phyloP scores from a whole-genome alignment of 768 basidiomycete species.

The Chalciporus chontae region DNA sequence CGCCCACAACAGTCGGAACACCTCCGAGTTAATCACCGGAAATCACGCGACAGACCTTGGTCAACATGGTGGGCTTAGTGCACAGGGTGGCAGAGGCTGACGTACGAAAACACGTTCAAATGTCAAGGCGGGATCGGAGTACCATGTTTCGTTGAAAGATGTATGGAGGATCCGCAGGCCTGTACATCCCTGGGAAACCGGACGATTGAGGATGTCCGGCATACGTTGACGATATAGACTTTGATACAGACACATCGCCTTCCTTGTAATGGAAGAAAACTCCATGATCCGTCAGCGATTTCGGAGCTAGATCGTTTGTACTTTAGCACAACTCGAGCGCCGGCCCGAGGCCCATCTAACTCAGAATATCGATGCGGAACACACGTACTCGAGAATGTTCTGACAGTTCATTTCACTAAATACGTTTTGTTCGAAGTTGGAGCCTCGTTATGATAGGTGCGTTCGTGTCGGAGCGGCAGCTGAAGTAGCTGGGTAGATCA shows the following conservation, averaged over 20 bases:
- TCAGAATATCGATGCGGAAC: too few relatives aligned
- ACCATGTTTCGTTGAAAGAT: conserved; percentile 11
- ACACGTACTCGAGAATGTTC: not conserved
- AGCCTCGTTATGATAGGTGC: too few relatives aligned
- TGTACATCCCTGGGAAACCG: not conserved
- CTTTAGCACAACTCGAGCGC: too few relatives aligned
- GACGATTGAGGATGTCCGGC: not conserved
- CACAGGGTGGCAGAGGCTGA: not conserved
- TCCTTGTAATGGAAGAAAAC: not conserved
- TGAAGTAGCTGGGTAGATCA: too few relatives aligned
- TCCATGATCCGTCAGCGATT: not conserved
- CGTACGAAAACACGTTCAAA: conserved; percentile 24
- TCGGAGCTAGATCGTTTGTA: not conserved
- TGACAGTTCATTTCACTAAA: not conserved
- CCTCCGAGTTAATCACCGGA: conserved; percentile 12
- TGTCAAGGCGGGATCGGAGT: conserved; percentile 1
- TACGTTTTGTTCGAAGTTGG: too few relatives aligned
- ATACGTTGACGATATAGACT: not conserved
- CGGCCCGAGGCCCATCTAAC: too few relatives aligned
- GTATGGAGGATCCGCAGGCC: conserved; percentile 4
- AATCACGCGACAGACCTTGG: too few relatives aligned
- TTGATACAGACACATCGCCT: not conserved
- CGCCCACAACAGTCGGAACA: conserved; percentile 46
- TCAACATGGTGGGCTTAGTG: not conserved
- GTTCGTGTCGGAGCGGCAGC: too few relatives aligned